These are phyloP conservation scores for Somion occarium DNA, from an alignment of 1,284 basidiomycete genomes.

Conservation along the genomic window DNA sequence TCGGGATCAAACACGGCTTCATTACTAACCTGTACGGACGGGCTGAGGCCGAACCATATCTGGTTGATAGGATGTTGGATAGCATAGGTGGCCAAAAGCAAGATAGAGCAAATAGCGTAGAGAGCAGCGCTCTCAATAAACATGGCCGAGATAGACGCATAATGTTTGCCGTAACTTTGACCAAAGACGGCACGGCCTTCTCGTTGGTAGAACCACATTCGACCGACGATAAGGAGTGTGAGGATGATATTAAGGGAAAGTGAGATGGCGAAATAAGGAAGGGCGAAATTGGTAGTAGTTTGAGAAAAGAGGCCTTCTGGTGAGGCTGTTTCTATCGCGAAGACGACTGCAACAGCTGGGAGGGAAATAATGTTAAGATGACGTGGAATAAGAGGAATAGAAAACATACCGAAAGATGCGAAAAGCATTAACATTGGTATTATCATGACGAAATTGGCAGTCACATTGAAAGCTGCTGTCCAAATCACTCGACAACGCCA, in stretches of 20 bases:
- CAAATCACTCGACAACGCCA: constrained; percentile 6
- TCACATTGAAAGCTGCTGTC: neutral
- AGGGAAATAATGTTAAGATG: neutral
- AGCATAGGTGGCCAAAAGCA: constrained; percentile 28
- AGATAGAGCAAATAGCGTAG: constrained; percentile 24
- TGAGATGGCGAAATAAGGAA: constrained; percentile 8
- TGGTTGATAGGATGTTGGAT: constrained; percentile 13
- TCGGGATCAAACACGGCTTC: too few species aligned
- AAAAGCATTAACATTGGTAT: neutral
- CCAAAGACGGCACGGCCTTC: constrained; percentile 25
- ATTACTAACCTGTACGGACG: constrained; percentile 2
- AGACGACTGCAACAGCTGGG: constrained; percentile 8
- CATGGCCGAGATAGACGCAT: constrained; percentile 26
- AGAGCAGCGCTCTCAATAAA: constrained; percentile 29
- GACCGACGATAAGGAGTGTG: constrained; percentile 32
- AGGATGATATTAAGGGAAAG: constrained; percentile 31
- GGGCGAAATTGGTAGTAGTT: neutral
- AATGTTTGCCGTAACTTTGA: constrained; percentile 15
- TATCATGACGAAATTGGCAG: constrained; percentile 1
- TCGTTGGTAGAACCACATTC: constrained; percentile 29
- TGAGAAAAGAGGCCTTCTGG: constrained; percentile 5
- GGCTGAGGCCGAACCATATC: constrained; percentile 25
- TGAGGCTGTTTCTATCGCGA: constrained; percentile 8
- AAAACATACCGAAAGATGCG: constrained; percentile 1
- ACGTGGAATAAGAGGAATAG: neutral